Evolutionary conservation across 1,139 yeast genomes (phyloP), one percentile per base, ranked within the genome.

Genomic region (Yamadazyma sp.): DNA sequence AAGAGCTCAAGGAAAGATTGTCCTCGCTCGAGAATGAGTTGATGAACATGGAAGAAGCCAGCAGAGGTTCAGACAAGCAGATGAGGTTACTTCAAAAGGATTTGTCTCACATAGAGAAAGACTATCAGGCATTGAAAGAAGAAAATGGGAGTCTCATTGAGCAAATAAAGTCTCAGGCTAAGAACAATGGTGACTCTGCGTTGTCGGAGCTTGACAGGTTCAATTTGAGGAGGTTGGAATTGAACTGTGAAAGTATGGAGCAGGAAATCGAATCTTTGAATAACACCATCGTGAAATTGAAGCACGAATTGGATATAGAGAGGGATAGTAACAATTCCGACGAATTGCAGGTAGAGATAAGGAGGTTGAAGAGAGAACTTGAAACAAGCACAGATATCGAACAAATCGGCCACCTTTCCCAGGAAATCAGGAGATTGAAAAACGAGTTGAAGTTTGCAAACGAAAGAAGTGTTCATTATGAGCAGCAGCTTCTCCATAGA

Each of bases 341-440:
- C 3, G 50, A 45, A n/a, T 37, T 49, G 16, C 48, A 49, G 16
- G 37, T 41, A 23, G 60, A 59, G 29, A 39, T 53, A 16, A 50
- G 42, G 29, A 39, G 48, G 20, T 58, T 86, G 33, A 79, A 44
- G 35, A 89, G 50, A 79, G 49, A 49, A 29, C 43, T 50, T 24
- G 53, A 50, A 12, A 17, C 40, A 14, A 34, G 25, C 6, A 36
- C 39, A 17, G 45, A 48, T 24, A 43, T 39, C 32, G 49, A 42
- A 5, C 36, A 44, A 17, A 31, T 43, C 15, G 51, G 46, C 8
- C 34, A 36, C 17, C 43, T 50, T 10, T 50, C 44, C 12, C 23
- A 31, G 7, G 61, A 59, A 25, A 11, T 56, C 5, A 46, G 38
- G 18, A 41, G 49, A 16, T 57, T 86, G 32, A 79, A 42, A 27